Evolutionary conservation across 192 early-diverging fungal genomes (phyloP), one percentile per base, ranked within the genome.

Genomic region (Linderina pennispora): DNA sequence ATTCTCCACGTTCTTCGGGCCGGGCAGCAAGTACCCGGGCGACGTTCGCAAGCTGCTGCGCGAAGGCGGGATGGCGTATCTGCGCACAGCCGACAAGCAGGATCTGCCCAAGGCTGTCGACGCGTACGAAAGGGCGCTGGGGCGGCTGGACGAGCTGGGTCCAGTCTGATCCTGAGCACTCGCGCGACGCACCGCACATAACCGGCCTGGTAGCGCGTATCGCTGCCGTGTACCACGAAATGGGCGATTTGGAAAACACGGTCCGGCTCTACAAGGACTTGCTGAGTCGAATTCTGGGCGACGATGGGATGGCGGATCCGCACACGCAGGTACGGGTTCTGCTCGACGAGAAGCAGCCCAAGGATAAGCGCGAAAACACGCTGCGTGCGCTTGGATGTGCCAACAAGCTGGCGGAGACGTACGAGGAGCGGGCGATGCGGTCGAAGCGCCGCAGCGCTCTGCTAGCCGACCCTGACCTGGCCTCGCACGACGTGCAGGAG

Each of bases 391-490:
- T 71, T 15, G 67, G 67, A 2, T 59, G 67, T 39, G 67, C 67
- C 7, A 71, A 59, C 49, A 63, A 52, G 55, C 67, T 71, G n/a
- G 67, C 67, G 9, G 60, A 71, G 45, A 24, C 61, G 10, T 60
- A 64, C 43, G 67, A 71, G 36, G 41, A 36, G 31, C 60, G 67
- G 15, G 56, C 48, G 9, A 34, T 28, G 33, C 67, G 67, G 41
- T 43, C 55, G n/a, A 55, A 55, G 50, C 60, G 67, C 10, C 67
- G 56, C 45, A 59, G 55, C 49, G 41, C 43, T n/a, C 39, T 59
- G 36, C 56, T 63, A 3, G 51, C 61, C 2, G 45, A 55, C 25
- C 50, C 50, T 3, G 44, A 54, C 22, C 38, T 51, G 36, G 40
- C 39, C 17, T 47, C 39, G 20, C 48, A 51, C 2, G 67, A 71